Percentiles rank a stretch among this genome's conserved stretches.
Conservation (phyloP, 225 moss, liverwort and hornwort species). For the Polytrichum formosum region DNA sequence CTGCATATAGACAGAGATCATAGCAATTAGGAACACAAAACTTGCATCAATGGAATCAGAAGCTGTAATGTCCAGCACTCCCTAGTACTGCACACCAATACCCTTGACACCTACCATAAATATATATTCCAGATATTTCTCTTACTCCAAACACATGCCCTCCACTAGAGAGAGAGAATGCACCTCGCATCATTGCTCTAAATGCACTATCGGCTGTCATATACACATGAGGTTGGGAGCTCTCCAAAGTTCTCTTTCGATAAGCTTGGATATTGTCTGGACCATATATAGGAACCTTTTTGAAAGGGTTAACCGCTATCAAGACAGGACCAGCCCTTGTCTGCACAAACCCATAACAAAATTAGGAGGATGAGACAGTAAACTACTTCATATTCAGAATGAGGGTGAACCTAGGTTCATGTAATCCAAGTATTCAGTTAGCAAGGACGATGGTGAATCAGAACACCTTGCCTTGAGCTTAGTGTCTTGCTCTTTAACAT, state of each 20-base stretch:
- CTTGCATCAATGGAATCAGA: background rate
- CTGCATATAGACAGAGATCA: slow-evolving; percentile 45
- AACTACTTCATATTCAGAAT: no score
- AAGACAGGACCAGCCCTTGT: slow-evolving; percentile 98
- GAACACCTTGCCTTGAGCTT: no score
- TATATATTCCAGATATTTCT: background rate
- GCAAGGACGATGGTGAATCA: no score
- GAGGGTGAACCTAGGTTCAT: no score
- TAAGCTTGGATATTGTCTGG: slow-evolving; percentile 76
- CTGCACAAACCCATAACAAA: slow-evolving; percentile 32
- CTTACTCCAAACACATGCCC: no score
- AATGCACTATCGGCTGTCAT: slow-evolving; percentile 91
- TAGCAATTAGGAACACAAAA: slow-evolving; percentile 2
- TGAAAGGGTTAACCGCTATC: slow-evolving; percentile 98
- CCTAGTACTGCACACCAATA: no score
- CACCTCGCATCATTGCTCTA: slow-evolving; percentile 93
- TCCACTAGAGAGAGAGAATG: background rate
- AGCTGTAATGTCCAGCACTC: no score
- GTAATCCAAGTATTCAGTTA: no score
- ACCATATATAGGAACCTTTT: slow-evolving; percentile 89
- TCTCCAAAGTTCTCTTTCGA: slow-evolving; percentile 67
- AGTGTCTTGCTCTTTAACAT: no score
- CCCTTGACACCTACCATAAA: background rate
- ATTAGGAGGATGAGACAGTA: background rate
- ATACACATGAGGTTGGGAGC: slow-evolving; percentile 87